Conservation (phyloP, 352 stramenopile species). For the Globisporangium nodosum region DNA sequence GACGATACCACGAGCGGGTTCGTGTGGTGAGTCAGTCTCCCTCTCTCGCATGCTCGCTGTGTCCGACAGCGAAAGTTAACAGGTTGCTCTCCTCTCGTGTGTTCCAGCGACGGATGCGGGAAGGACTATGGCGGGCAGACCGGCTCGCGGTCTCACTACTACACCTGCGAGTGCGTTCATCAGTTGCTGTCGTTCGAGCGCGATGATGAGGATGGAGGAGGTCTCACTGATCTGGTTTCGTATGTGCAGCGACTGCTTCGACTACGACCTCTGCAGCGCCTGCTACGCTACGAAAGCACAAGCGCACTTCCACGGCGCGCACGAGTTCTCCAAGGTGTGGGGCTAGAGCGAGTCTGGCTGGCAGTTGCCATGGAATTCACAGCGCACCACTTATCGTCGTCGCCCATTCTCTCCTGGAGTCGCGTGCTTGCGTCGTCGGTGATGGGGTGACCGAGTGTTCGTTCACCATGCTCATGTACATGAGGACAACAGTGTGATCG, state of each 20-base stretch:
- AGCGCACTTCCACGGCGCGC: conserved; percentile 6
- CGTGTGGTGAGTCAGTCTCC: conserved; percentile 9
- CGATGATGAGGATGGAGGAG: background rate
- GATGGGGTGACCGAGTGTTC: too few species aligned
- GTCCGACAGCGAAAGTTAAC: background rate
- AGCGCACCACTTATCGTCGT: too few species aligned
- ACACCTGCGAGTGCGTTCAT: conserved; percentile 15
- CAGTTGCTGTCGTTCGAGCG: background rate
- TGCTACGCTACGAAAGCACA: conserved; percentile 12
- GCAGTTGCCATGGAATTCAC: too few species aligned
- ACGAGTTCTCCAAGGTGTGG: conserved; percentile 12
- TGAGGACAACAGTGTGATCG: too few species aligned
- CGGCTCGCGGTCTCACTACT: conserved; percentile 4
- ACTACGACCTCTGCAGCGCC: conserved; percentile 23
- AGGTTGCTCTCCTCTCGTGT: background rate
- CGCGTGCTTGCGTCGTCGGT: too few species aligned
- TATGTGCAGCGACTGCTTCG: conserved; percentile 26
- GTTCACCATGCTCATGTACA: too few species aligned
- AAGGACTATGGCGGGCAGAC: conserved; percentile 1
- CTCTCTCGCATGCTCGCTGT: background rate
- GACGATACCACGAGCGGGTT: conserved; percentile 5
- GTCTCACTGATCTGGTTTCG: background rate
- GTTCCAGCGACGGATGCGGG: conserved; percentile 7
- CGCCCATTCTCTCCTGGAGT: too few species aligned
- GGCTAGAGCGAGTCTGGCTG: background rate